Percentiles rank a stretch among this genome's conserved stretches.
Conservation (phyloP, 768 basidiomycete genomes). For the Pholiota molesta region DNA sequence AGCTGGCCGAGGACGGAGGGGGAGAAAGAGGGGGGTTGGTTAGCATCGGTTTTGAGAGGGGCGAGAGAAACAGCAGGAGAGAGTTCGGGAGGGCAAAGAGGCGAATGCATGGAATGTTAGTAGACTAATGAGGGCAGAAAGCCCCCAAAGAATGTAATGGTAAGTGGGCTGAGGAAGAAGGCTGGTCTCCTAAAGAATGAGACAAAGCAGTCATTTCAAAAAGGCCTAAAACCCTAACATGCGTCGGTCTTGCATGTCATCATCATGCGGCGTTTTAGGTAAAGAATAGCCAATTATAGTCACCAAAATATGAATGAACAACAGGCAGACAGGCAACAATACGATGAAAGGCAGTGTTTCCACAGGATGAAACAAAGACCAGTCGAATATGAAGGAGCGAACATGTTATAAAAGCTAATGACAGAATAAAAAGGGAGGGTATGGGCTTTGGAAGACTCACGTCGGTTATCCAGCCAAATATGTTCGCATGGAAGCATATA, state of each 20-base stretch:
- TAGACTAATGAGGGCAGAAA: not conserved
- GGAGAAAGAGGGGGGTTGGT: constrained; percentile 5
- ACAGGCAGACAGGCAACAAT: not conserved
- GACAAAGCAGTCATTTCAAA: not conserved
- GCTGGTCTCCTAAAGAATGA: constrained; percentile 1
- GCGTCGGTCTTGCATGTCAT: not conserved
- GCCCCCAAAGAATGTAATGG: not conserved
- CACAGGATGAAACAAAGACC: not conserved
- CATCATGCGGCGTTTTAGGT: not conserved
- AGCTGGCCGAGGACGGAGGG: constrained; percentile 17
- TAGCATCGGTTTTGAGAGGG: constrained; percentile 5
- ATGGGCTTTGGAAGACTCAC: constrained; percentile 48
- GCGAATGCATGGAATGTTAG: constrained; percentile 1
- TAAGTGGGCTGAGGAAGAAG: not conserved
- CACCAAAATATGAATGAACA: not conserved
- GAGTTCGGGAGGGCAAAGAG: constrained; percentile 1
- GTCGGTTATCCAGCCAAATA: constrained; percentile 98
- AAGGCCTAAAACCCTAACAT: constrained; percentile 2
- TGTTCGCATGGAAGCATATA: constrained; percentile 99
- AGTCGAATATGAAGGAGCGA: not conserved
- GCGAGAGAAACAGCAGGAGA: not conserved
- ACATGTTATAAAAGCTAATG: not conserved
- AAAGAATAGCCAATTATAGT: not conserved
- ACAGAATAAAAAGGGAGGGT: not conserved
- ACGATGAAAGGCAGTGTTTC: not conserved